These are phyloP conservation scores for Pythium monospermum DNA, from an alignment of 352 stramenopile species.

Conservation along the genomic window DNA sequence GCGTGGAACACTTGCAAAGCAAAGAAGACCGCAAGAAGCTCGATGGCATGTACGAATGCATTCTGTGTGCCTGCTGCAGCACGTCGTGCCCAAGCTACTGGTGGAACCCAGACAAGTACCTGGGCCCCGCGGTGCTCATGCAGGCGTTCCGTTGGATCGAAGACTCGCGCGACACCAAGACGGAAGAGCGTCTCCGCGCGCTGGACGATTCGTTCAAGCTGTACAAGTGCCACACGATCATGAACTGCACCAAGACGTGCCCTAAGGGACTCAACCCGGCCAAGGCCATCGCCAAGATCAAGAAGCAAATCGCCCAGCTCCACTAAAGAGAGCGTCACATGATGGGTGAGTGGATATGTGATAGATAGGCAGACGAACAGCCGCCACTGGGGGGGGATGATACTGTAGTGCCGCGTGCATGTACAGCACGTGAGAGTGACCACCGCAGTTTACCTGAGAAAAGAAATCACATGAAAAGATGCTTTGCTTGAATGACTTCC, in stretches of 20 bases:
- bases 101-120: conserved; percentile 98
- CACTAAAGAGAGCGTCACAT: conserved; percentile 36
- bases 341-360: background rate
- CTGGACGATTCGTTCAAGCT: conserved; percentile 99
- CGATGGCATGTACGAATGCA: conserved; percentile 99
- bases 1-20: conserved; percentile 85
- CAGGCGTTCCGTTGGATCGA: conserved; percentile 99
- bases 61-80: conserved; percentile 98
- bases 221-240: conserved; percentile 99
- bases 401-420: no score
- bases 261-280: conserved; percentile 99
- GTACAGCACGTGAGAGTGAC: no score
- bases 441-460: background rate
- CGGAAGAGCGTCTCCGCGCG: conserved; percentile 91
- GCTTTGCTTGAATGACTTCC: no score
- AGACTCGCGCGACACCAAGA: conserved; percentile 97
- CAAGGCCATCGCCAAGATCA: conserved; percentile 98
- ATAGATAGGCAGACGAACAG: no score
- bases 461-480: background rate
- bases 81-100: conserved; percentile 99
- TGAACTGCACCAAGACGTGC: conserved; percentile 99
- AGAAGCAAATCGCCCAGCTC: conserved; percentile 89
- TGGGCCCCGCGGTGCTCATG: conserved; percentile 91
- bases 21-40: conserved; percentile 98
- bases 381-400: no score